phyloP scores from a whole-genome alignment of 345 rosid genomes.

The Raphanus raphanistrum region DNA sequence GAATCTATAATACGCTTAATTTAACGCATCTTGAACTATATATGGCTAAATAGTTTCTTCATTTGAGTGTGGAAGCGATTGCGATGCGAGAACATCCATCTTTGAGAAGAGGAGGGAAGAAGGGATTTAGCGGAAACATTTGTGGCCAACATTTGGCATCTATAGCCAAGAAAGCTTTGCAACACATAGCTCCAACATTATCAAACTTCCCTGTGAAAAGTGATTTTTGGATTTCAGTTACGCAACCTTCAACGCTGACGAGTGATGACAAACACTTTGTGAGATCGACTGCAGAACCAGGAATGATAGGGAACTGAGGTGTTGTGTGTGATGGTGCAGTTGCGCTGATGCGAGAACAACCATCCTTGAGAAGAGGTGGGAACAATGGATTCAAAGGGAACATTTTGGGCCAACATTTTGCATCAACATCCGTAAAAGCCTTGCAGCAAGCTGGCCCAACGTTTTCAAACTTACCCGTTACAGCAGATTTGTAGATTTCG shows the following conservation, averaged over 20 bases:
- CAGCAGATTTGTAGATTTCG: background rate
- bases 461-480: conserved; percentile 6
- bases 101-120: background rate
- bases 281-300: background rate
- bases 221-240: conserved; percentile 4
- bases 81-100: conserved; percentile 6
- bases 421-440: background rate
- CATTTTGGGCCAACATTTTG: conserved; percentile 10
- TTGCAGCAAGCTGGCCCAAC: conserved; percentile 8
- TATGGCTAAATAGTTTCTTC: background rate
- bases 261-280: conserved; percentile 13
- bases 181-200: background rate
- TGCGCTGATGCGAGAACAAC: background rate
- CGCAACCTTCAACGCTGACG: background rate
- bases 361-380: conserved; percentile 9
- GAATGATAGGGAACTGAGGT: background rate
- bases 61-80: background rate
- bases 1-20: background rate
- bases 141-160: background rate
- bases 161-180: background rate
- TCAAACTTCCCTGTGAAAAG: background rate
- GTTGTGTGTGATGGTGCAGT: background rate
- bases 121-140: background rate
- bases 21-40: background rate
- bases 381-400: conserved; percentile 9